A percentile compares a stretch with the other conserved stretches of the same genome.
These are phyloP conservation scores for Triticum aestivum DNA, from an alignment of 176 grass and related monocot species.

Conservation along the genomic window DNA sequence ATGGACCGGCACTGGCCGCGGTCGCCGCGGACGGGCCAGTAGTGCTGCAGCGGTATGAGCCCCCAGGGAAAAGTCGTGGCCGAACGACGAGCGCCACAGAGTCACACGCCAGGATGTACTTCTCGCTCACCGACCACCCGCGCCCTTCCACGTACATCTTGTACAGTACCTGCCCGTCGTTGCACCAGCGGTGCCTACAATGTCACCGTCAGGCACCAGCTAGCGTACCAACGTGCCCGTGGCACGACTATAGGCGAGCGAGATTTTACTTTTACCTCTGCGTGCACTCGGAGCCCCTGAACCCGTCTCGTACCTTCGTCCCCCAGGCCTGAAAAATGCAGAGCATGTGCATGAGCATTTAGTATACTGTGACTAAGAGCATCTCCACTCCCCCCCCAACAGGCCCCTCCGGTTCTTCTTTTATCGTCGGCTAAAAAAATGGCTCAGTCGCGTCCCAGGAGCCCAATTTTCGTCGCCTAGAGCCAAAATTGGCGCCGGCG, in stretches of 20 bases:
- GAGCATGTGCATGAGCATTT: neutral
- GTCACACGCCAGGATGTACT: conserved; percentile 78
- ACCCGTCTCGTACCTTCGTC: conserved; percentile 48
- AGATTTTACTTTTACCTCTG: too few species aligned
- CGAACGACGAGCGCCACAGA: conserved; percentile 56
- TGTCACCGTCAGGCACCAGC: too few species aligned
- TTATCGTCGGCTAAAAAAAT: too few species aligned
- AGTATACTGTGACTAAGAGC: too few species aligned
- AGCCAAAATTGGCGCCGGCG: too few species aligned
- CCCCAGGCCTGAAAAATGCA: conserved; percentile 59
- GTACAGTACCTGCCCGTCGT: conserved; percentile 39
- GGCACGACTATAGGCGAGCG: too few species aligned
- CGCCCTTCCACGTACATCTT: conserved; percentile 72
- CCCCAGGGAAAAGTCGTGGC: conserved; percentile 70
- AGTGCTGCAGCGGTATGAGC: conserved; percentile 56
- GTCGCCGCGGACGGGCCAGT: conserved; percentile 57
- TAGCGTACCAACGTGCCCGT: too few species aligned
- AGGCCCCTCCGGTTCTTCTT: too few species aligned
- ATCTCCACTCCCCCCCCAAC: too few species aligned
- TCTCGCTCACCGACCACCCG: conserved; percentile 78
- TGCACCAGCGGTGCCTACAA: too few species aligned
- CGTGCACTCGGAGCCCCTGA: conserved; percentile 12
- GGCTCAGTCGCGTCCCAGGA: too few species aligned
- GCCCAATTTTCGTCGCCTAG: too few species aligned
- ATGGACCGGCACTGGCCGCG: conserved; percentile 56